Evolutionary conservation across 371 early-diverging fungal genomes (phyloP).

Genomic region (Saksenaea vasiformis): DNA sequence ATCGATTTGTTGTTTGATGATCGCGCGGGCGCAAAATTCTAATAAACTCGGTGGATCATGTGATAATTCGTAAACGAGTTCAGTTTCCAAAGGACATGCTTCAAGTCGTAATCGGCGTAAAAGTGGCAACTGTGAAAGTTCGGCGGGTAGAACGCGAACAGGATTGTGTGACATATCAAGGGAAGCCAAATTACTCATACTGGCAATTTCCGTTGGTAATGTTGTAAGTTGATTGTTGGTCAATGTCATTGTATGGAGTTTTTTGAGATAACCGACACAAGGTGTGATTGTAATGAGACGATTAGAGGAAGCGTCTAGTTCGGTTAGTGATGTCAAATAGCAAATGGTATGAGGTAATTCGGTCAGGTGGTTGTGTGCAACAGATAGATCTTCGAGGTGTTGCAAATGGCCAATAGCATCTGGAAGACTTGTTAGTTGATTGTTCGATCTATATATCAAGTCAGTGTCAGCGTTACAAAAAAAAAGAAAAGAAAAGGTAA

Average conservation of each 20-base stretch:
- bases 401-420: slow-evolving; percentile 65
- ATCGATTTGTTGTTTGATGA: slow-evolving; percentile 38
- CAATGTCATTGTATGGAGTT: slow-evolving; percentile 24
- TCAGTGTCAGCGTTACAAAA: slow-evolving; percentile 4
- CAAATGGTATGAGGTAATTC: slow-evolving; percentile 68
- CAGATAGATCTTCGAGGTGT: slow-evolving; percentile 57
- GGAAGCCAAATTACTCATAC: slow-evolving; percentile 55
- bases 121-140: slow-evolving; percentile 46
- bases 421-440: slow-evolving; percentile 60
- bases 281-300: slow-evolving; percentile 50
- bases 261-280: slow-evolving; percentile 29
- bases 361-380: slow-evolving; percentile 60
- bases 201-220: slow-evolving; percentile 67
- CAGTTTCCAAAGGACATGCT: slow-evolving; percentile 41
- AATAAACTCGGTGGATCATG: slow-evolving; percentile 57
- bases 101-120: slow-evolving; percentile 59
- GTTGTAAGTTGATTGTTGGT: slow-evolving; percentile 20
- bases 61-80: slow-evolving; percentile 19
- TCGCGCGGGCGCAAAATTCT: slow-evolving; percentile 76
- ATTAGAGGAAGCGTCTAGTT: slow-evolving; percentile 58
- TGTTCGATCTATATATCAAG: slow-evolving; percentile 41
- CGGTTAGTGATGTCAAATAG: slow-evolving; percentile 54
- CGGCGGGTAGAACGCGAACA: slow-evolving; percentile 38
- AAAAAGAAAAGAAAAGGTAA: no score
- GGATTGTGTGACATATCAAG: slow-evolving; percentile 69